Evolutionary conservation across 768 basidiomycete species (phyloP).

Genomic region (Boletus tomentosulus): DNA sequence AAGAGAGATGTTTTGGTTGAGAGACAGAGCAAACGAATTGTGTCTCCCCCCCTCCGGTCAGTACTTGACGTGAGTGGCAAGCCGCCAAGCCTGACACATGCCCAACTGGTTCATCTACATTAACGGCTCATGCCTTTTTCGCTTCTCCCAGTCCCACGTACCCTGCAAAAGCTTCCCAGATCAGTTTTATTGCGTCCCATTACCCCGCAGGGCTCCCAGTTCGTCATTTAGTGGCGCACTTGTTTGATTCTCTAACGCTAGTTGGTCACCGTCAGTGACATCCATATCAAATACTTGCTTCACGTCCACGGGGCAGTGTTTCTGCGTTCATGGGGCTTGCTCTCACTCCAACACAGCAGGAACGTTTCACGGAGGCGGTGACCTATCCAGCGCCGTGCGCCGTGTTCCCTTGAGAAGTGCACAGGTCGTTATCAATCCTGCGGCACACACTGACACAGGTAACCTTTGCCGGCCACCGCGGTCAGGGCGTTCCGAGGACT

Average conservation of each 20-base stretch:
- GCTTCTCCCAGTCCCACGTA: conserved; percentile 1
- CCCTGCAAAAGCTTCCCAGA: conserved; percentile 1
- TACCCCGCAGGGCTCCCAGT: not conserved
- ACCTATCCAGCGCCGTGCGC: not conserved
- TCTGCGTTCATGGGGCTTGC: not conserved
- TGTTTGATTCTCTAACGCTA: too few species aligned
- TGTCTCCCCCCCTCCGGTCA: not conserved
- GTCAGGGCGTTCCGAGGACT: too few species aligned
- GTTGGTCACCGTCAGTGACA: not conserved
- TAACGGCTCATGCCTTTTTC: conserved; percentile 12
- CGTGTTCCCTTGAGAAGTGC: not conserved
- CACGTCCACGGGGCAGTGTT: not conserved
- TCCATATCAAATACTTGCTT: not conserved
- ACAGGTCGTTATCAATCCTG: not conserved
- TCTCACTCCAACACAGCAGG: too few species aligned
- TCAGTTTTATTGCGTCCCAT: not conserved
- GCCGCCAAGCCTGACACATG: not conserved
- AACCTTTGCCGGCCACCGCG: too few species aligned
- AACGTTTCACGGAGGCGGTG: not conserved
- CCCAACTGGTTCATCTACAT: conserved; percentile 1
- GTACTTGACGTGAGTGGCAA: not conserved
- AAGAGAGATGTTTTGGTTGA: not conserved
- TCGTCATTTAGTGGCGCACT: not conserved
- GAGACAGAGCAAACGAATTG: not conserved
- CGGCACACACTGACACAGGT: too few species aligned